Evolutionary conservation across 495 filamentous ascomycete species (phyloP), one percentile per base, ranked within the genome.

Genomic region (Hypoxylon intermedium): DNA sequence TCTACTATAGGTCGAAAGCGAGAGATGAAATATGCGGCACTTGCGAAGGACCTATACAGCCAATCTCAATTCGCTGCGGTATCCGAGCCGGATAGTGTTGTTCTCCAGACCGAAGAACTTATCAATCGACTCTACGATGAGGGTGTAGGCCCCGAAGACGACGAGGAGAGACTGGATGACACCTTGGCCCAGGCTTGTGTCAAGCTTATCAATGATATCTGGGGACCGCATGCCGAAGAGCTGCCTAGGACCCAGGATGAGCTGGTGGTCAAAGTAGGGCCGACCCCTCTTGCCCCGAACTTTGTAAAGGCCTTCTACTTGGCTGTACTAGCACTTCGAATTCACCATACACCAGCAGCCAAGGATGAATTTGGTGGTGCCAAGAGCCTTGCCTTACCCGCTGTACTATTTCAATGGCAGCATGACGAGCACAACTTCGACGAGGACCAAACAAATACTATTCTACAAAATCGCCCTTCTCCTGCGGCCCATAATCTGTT

Each of bases 371-470:
- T 72, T 42, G 73, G 75, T 9, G 68, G 74, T 15, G 16, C 58
- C 15, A 64, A 43, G 50, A 53, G 65, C 40, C 62, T 72, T 30
- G 81, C 89, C 5, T 74, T 93, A 5, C 90, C 92, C 11, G 85
- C 86, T 60, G 78, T 91, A 23, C 76, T 97, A 12, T 79, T 95
- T 18, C 81, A 88, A 55, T 97, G 92, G 92, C 77, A 95, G 31
- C 79, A 90, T 46, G 77, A 78, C 2, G 81, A 88, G 62, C 87
- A 93, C 67, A 80, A 85, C 41, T 75, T 87, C 20, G 86, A 85
- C 57, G 72, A 72, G 16, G 75, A 79, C 40, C 87, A 89, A 55
- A 64, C 89, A 2, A 75, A 83, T 33, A 74, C 85, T 9, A 74
- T 96, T 31, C 74, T 82, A 55, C 77, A 78, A 19, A 71, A 86